Conservation (phyloP, 1,139 yeast genomes). For the Pichia sp. region DNA sequence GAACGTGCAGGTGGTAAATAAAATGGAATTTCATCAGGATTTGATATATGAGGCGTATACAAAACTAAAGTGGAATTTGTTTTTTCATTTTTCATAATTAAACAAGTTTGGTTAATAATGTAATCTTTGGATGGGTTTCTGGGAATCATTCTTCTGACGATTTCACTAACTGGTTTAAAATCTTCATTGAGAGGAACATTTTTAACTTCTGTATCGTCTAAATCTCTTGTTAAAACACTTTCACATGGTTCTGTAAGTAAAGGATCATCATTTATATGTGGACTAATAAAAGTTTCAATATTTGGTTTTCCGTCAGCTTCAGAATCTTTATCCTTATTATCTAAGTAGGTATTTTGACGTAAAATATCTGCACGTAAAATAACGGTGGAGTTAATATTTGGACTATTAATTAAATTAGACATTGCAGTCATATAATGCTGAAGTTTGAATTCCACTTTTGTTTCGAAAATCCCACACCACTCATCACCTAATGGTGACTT, state of each 20-base stretch:
- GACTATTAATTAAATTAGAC: slow-evolving; percentile 74
- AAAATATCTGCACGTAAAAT: slow-evolving; percentile 83
- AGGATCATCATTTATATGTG: slow-evolving; percentile 27
- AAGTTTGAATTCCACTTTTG: slow-evolving; percentile 39
- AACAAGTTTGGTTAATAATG: slow-evolving; percentile 79
- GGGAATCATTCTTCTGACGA: slow-evolving; percentile 78
- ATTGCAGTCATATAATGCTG: slow-evolving; percentile 68
- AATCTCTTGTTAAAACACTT: slow-evolving; percentile 39
- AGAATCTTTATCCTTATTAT: background rate
- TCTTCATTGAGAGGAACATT: slow-evolving; percentile 36
- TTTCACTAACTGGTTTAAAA: slow-evolving; percentile 40
- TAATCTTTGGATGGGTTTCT: slow-evolving; percentile 83
- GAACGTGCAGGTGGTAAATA: slow-evolving; percentile 80
- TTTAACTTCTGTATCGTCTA: slow-evolving; percentile 52
- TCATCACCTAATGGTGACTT: slow-evolving; percentile 51
- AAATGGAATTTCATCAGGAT: slow-evolving; percentile 67
- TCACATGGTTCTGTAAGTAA: slow-evolving; percentile 26
- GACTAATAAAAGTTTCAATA: slow-evolving; percentile 26
- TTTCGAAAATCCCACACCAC: slow-evolving; percentile 58
- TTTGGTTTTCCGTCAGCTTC: slow-evolving; percentile 17
- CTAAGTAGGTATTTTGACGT: slow-evolving; percentile 40
- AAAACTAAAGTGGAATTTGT: slow-evolving; percentile 50
- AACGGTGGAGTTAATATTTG: slow-evolving; percentile 88
- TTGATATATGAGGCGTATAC: slow-evolving; percentile 66
- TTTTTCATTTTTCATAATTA: slow-evolving; percentile 36